Evolutionary conservation across 2,329 filamentous ascomycete genomes (phyloP).

Genomic region (Fusarium robinianum): DNA sequence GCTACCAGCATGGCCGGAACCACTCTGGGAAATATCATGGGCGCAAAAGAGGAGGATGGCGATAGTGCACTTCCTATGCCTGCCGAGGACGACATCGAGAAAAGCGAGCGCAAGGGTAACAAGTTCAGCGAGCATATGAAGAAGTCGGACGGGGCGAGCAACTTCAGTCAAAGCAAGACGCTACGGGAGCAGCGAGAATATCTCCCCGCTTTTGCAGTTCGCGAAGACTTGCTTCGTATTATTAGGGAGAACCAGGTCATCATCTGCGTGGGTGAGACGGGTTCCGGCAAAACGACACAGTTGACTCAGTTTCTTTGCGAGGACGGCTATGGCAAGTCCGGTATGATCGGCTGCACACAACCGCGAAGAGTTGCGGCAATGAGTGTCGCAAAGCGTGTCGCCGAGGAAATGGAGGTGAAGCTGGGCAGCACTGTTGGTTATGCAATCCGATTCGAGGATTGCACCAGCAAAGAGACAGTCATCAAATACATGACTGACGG

Average conservation of each 20-base stretch:
- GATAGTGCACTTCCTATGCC: constrained; percentile 84
- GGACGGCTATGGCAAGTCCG: constrained; percentile 85
- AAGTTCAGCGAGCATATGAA: constrained; percentile 94
- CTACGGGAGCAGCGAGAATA: constrained; percentile 90
- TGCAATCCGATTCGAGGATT: constrained; percentile 97
- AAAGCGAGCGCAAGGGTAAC: constrained; percentile 53
- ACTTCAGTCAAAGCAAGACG: constrained; percentile 91
- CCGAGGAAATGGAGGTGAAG: constrained; percentile 96
- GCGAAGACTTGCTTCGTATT: constrained; percentile 88
- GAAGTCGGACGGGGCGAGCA: constrained; percentile 81
- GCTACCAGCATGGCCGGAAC: constrained; percentile 93
- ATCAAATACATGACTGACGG: constrained; percentile 99
- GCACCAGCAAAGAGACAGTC: constrained; percentile 89
- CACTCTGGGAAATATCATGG: constrained; percentile 91
- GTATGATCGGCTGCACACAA: constrained; percentile 96
- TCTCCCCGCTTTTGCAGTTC: constrained; percentile 91
- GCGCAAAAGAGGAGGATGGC: constrained; percentile 88
- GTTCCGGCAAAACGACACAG: constrained; percentile 97
- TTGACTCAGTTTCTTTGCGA: constrained; percentile 95
- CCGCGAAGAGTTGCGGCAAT: constrained; percentile 96
- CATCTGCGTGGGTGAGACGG: constrained; percentile 95
- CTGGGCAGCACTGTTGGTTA: constrained; percentile 90
- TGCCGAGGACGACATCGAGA: constrained; percentile 68
- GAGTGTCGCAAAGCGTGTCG: constrained; percentile 98
- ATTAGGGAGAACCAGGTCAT: constrained; percentile 97